Base-by-base conservation (phyloP, 441 rosid genomes). In the Croton setiger region DNA sequence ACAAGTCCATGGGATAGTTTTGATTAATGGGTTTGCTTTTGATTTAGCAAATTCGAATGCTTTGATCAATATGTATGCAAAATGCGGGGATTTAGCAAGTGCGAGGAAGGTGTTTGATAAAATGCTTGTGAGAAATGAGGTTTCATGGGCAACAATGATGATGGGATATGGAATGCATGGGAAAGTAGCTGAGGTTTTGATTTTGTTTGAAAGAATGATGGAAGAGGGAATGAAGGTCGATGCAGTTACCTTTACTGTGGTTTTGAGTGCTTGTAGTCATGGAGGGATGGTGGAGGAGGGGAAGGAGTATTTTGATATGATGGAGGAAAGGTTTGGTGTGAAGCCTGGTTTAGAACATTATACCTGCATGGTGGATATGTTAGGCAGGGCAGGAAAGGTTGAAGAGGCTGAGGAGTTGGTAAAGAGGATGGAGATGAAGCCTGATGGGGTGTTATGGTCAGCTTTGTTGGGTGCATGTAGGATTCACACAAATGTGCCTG, bases 261-360 rank as follows among this genome's bases (percentile, higher is more conserved):
- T 89, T 58, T 67, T 91, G 79, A 85, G 90, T 60, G 89, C 96
- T 31, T 89, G 96, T 73, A 86, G 83, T 64, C 93, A 89, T 62
- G 83, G 85, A 52, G 90, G 96, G 61, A 81, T 83, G 60, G 84
- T 89, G 31, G 85, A 88, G 70, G 83, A 85, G 72, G 97, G 93
- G 62, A 59, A 72, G 23, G 68, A 68, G 18, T 84, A 80, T 78
- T 87, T 91, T 57, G 66, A 73, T 68, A 72, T 82, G 66, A 87
- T 89, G 93, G 76, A 71, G 70, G 64, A 55, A 6, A 56, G 74
- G 51, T 78, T 84, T 58, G 81, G 85, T 60, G 74, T 86, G 17
- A 64, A 72, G 65, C 88, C 95, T 13, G 72, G 67, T 44, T 80
- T 69, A 68, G 89, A 89, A 73, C 96, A 91, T 69, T 89, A 86